phyloP scores from a whole-genome alignment of 345 rosid genomes.

The Clausena lansium region DNA sequence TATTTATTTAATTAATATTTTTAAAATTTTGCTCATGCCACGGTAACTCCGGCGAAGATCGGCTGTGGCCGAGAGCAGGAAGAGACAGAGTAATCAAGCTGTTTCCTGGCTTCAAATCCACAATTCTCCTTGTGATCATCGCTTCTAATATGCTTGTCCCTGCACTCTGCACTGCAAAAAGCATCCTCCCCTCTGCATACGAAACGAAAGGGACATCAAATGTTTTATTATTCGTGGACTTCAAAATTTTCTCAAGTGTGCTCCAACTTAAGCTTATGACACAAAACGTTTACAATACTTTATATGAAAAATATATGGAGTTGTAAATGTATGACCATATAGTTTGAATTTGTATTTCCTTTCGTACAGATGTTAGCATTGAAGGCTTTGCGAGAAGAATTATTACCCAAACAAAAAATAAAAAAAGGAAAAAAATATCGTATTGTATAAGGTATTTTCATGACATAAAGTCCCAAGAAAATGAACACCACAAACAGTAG shows the following conservation, averaged over 20 bases:
- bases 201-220: background rate
- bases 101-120: slow-evolving; percentile 22
- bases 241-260: background rate
- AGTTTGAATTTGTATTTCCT: no score
- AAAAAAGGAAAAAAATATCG: background rate
- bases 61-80: slow-evolving; percentile 20
- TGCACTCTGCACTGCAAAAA: slow-evolving; percentile 33
- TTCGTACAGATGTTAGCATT: no score
- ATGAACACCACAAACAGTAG: slow-evolving; percentile 1
- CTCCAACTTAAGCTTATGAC: background rate
- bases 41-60: slow-evolving; percentile 17
- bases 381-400: no score
- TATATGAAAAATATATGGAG: no score
- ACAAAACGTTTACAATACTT: background rate
- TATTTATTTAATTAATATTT: background rate
- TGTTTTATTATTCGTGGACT: background rate
- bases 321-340: no score
- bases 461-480: background rate
- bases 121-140: slow-evolving; percentile 26
- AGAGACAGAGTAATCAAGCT: slow-evolving; percentile 22
- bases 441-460: background rate
- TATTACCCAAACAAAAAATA: no score
- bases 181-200: slow-evolving; percentile 33
- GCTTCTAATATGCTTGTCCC: slow-evolving; percentile 23
- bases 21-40: slow-evolving; percentile 4